Conservation (phyloP, 331 rosid species). For the Erythrophleum ivorense region DNA sequence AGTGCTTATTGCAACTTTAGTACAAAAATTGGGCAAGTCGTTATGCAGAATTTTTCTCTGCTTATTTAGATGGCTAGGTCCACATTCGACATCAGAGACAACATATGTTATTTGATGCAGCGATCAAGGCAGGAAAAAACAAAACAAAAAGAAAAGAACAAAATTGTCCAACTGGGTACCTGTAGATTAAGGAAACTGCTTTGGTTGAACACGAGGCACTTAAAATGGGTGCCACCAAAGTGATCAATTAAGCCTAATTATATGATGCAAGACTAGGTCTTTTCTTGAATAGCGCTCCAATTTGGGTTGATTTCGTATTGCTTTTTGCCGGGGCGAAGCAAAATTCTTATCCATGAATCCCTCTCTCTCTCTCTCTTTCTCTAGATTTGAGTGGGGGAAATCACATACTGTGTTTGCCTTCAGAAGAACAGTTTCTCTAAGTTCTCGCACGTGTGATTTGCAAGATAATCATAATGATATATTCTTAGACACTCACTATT, state of each 20-base stretch:
- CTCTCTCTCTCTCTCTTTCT: constrained; percentile 35
- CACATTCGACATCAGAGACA: constrained; percentile 34
- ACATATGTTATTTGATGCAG: constrained; percentile 18
- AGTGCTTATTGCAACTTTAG: constrained; percentile 18
- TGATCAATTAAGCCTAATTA: constrained; percentile 35
- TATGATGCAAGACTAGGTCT: constrained; percentile 41
- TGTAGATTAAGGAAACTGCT: constrained; percentile 56
- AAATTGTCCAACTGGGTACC: constrained; percentile 28
- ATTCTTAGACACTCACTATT: background rate
- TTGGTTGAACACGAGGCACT: constrained; percentile 59
- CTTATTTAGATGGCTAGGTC: constrained; percentile 33
- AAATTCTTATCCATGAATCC: constrained; percentile 55
- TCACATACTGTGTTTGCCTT: constrained; percentile 38
- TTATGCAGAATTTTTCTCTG: constrained; percentile 1
- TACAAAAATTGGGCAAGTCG: constrained; percentile 16
- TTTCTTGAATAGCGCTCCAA: constrained; percentile 48
- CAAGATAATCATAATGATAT: constrained; percentile 38
- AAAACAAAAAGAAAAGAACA: constrained; percentile 25
- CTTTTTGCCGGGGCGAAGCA: constrained; percentile 39
- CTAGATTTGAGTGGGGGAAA: constrained; percentile 44
- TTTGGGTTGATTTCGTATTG: constrained; percentile 32
- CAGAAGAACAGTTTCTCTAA: constrained; percentile 49
- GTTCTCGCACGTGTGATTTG: constrained; percentile 49
- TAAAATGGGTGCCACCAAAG: constrained; percentile 53
- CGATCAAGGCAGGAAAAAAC: constrained; percentile 1